Conservation (phyloP, 2,329 filamentous ascomycete species). For the Xylaria sp. region DNA sequence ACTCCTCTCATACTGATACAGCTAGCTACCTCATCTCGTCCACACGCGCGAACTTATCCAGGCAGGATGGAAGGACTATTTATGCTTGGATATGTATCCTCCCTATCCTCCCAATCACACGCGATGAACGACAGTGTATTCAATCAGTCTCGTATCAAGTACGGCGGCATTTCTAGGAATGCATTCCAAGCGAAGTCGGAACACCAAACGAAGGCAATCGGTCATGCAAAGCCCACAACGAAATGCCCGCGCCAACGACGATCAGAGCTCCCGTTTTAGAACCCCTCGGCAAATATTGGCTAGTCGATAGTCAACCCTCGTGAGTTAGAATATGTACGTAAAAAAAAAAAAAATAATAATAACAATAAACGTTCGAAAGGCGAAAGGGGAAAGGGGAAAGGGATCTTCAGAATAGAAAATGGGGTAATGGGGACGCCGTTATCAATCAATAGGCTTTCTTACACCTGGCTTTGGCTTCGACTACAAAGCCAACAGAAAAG, state of each 20-base stretch:
- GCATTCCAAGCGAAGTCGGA: constrained; percentile 1
- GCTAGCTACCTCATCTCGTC: not conserved
- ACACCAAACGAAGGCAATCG: constrained; percentile 19
- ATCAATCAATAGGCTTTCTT: constrained; percentile 40
- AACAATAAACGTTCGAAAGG: no score
- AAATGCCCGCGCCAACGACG: constrained; percentile 27
- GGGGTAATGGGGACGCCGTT: not conserved
- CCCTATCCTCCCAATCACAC: not conserved
- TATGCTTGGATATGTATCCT: not conserved
- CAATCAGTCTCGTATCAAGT: not conserved
- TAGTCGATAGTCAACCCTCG: constrained; percentile 22
- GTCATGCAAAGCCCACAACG: constrained; percentile 30
- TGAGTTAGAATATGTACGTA: not conserved
- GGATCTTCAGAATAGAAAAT: not conserved
- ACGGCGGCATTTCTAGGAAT: not conserved
- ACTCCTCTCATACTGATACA: not conserved
- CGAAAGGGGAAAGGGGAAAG: not conserved
- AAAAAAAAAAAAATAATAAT: no score
- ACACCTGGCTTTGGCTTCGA: constrained; percentile 46
- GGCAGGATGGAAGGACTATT: not conserved
- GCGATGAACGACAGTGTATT: not conserved
- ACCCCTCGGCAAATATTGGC: constrained; percentile 3
- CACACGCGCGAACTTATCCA: not conserved
- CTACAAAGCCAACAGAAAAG: constrained; percentile 50
- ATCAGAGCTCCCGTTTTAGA: constrained; percentile 26